Base-by-base conservation (phyloP, 2,329 filamentous ascomycete genomes). In the Penicillium sp. region DNA sequence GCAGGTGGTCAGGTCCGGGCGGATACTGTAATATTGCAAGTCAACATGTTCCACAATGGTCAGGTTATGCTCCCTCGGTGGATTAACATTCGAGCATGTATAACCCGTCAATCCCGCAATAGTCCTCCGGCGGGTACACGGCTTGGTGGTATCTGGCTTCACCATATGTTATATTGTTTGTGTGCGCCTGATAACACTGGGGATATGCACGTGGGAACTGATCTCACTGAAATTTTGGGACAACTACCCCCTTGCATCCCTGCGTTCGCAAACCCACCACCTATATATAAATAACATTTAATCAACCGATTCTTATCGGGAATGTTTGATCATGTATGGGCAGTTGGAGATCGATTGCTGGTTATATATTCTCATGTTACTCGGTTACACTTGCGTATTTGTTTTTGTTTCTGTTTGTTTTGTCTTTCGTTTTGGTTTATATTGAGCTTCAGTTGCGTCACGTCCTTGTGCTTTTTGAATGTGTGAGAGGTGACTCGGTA, bases 111-210 rank as follows among this genome's bases (percentile, higher is more conserved):
- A 2, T 7, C 4, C n/a, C 12, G 7, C 4, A 17, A 21, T 27
- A 13, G 17, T n/a, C 5, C 4, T 23, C 12, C 21, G 4, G 0
- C 3, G 3, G 19, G n/a, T n/a, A 0, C 4, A 2, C 47, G 47
- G 5, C 33, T 50, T 7, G 9, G 6, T 27, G 33, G 33, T 19
- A 0, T 50, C 12, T 50, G 47, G 47, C 17, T 50, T 15, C 47
- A 37, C 17, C 47, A 50, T 50, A 37, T 50, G 23, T 17, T 49
- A 23, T 37, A 35, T 37, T 27, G 21, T 21, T 38, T 35, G 33
- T 27, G 15, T 19, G 6, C 17, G 17, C 47, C 33, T 35, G 17
- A 50, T n/a, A 50, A 50, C 10, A 19, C 9, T 7, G 4, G 5
- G 2, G 3, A 2, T 4, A 50, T 50, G 47, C 4, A 50, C 5